A percentile compares a stretch with the other conserved stretches of the same genome.
Evolutionary conservation across 2,329 filamentous ascomycete species (phyloP).

Genomic region (Neofusicoccum laricinum): DNA sequence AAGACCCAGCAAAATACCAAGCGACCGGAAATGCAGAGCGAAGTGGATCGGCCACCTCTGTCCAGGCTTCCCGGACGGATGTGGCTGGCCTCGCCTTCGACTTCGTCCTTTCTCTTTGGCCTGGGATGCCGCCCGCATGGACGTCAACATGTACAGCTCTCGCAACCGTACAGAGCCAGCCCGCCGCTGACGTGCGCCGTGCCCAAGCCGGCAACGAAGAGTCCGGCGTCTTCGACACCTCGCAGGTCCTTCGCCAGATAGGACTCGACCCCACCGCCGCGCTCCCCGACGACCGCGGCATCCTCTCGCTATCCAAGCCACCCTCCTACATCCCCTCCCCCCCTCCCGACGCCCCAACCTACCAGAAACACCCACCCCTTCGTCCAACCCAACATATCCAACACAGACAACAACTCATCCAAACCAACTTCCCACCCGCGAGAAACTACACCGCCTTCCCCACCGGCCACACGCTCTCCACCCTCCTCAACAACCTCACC

Average conservation of each 20-base stretch:
- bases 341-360: too few species aligned
- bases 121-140: not conserved
- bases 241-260: not conserved
- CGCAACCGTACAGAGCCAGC: not conserved
- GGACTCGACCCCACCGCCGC: not conserved
- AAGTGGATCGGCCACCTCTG: too few species aligned
- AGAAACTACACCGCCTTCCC: not conserved
- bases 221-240: not conserved
- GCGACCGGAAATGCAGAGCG: too few species aligned
- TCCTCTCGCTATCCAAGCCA: not conserved
- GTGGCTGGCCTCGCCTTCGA: not conserved
- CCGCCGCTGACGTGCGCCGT: not conserved
- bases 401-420: not conserved
- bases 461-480: too few species aligned
- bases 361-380: not conserved
- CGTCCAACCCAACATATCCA: not conserved
- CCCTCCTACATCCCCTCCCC: not conserved
- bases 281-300: not conserved
- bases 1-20: too few species aligned
- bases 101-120: not conserved
- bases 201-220: not conserved
- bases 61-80: not conserved
- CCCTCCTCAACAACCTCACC: too few species aligned
- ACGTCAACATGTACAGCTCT: not conserved
- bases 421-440: not conserved